Percentiles rank a stretch among this genome's conserved stretches.
Conservation (phyloP, 257 asterid species). For the Cruciata laevipes region DNA sequence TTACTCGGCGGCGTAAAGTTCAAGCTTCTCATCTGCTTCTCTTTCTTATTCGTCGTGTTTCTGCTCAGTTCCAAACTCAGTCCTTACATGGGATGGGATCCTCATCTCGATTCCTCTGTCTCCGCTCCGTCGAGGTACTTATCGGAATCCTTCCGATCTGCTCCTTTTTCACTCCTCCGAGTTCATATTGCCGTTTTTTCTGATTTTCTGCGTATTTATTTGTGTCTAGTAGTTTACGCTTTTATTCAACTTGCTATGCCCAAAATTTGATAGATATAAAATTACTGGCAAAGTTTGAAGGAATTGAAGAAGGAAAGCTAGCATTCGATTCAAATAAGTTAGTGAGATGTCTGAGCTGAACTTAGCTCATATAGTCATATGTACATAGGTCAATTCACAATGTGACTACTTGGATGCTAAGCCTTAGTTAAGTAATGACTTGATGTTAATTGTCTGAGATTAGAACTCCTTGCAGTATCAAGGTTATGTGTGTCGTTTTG, state of each 20-base stretch:
- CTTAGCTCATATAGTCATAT: neutral
- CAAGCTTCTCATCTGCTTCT: constrained; percentile 33
- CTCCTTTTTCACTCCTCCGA: neutral
- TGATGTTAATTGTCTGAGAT: neutral
- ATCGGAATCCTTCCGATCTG: neutral
- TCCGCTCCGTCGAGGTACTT: constrained; percentile 40
- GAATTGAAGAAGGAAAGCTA: neutral
- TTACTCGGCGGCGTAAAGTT: constrained; percentile 35
- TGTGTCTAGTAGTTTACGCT: neutral
- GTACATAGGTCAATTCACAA: neutral
- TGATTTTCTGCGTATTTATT: constrained; percentile 1
- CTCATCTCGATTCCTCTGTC: constrained; percentile 33
- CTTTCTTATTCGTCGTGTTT: constrained; percentile 20
- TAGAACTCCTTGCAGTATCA: neutral
- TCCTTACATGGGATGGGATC: constrained; percentile 51
- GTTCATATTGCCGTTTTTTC: neutral
- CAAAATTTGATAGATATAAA: neutral
- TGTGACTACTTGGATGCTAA: neutral
- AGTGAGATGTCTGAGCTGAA: neutral
- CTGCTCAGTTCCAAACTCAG: constrained; percentile 36
- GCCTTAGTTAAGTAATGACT: neutral
- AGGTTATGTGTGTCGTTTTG: neutral
- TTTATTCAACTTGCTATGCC: neutral
- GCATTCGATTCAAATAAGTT: neutral
- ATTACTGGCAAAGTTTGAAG: neutral